Percentiles rank a stretch among this genome's conserved stretches.
These are phyloP conservation scores for Manihot esculenta DNA, from an alignment of 441 rosid genomes.

Conservation along the genomic window DNA sequence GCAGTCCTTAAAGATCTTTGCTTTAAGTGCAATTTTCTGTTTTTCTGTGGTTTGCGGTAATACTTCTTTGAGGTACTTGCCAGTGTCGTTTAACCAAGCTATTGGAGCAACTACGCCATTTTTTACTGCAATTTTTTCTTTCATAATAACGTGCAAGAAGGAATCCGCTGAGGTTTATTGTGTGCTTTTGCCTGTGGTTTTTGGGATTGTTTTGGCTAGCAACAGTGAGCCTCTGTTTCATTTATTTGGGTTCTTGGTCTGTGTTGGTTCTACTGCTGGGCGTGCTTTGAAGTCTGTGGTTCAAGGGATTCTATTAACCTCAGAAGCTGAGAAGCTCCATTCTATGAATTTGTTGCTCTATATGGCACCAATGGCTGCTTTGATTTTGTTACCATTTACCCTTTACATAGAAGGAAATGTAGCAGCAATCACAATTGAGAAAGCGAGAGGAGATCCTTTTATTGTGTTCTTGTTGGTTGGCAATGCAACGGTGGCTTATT, in stretches of 20 bases:
- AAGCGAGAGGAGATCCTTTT: slow-evolving; percentile 63
- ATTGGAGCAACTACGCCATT: slow-evolving; percentile 97
- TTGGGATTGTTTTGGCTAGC: slow-evolving; percentile 86
- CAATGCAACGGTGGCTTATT: slow-evolving; percentile 94
- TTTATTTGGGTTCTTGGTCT: slow-evolving; percentile 83
- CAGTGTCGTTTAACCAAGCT: slow-evolving; percentile 91
- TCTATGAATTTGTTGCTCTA: slow-evolving; percentile 88
- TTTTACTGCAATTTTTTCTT: slow-evolving; percentile 91
- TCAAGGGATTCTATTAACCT: slow-evolving; percentile 74
- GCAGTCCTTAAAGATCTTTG: slow-evolving; percentile 84
- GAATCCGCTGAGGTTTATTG: slow-evolving; percentile 82
- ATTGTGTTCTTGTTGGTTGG: slow-evolving; percentile 73
- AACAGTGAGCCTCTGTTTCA: slow-evolving; percentile 91
- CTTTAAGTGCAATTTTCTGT: slow-evolving; percentile 78
- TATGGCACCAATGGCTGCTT: slow-evolving; percentile 97
- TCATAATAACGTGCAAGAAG: slow-evolving; percentile 76
- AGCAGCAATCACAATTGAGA: slow-evolving; percentile 65
- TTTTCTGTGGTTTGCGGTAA: slow-evolving; percentile 95
- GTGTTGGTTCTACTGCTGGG: slow-evolving; percentile 92
- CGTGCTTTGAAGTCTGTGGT: slow-evolving; percentile 96
- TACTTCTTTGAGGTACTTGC: slow-evolving; percentile 85
- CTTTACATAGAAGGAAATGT: slow-evolving; percentile 94
- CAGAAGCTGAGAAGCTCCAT: slow-evolving; percentile 91
- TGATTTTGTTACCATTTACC: slow-evolving; percentile 79
- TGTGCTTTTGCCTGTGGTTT: slow-evolving; percentile 84